A percentile compares a stretch with the other conserved stretches of the same genome.
Conservation (phyloP, 805 yeast species). For the Suhomyces tanzawaensis region DNA sequence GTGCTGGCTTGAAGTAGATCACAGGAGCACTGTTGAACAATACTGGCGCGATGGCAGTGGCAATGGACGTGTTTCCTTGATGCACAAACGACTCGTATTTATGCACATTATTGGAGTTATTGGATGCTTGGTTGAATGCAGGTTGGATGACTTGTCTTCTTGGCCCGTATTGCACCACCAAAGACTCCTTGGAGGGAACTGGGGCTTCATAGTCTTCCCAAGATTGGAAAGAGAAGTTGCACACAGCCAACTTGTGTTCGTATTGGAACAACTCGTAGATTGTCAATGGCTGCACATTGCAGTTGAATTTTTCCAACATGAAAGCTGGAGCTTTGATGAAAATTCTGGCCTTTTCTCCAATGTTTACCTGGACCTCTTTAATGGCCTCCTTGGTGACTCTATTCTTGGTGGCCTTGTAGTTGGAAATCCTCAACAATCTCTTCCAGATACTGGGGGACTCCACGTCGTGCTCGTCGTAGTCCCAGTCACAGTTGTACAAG, state of each 20-base stretch:
- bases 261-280: conserved; percentile 75
- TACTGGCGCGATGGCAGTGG: conserved; percentile 86
- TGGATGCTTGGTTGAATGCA: conserved; percentile 73
- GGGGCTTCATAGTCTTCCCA: conserved; percentile 92
- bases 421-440: conserved; percentile 68
- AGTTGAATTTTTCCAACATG: conserved; percentile 43
- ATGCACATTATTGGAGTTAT: conserved; percentile 80
- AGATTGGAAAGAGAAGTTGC: conserved; percentile 76
- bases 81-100: conserved; percentile 83
- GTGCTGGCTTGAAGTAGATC: conserved; percentile 65
- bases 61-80: conserved; percentile 64
- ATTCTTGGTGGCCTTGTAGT: conserved; percentile 74
- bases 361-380: conserved; percentile 38
- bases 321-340: conserved; percentile 55
- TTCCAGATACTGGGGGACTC: conserved; percentile 77
- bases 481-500: conserved; percentile 80
- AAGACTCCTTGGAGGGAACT: conserved; percentile 73
- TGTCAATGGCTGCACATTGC: conserved; percentile 50
- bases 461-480: conserved; percentile 75
- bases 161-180: conserved; percentile 90
- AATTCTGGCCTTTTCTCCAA: conserved; percentile 64
- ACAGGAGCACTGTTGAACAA: conserved; percentile 83
- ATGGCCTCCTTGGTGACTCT: conserved; percentile 60
- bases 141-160: conserved; percentile 85
- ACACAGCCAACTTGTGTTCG: conserved; percentile 82